Evolutionary conservation across 192 early-diverging fungal genomes (phyloP).

Genomic region (Linnemannia zychae): DNA sequence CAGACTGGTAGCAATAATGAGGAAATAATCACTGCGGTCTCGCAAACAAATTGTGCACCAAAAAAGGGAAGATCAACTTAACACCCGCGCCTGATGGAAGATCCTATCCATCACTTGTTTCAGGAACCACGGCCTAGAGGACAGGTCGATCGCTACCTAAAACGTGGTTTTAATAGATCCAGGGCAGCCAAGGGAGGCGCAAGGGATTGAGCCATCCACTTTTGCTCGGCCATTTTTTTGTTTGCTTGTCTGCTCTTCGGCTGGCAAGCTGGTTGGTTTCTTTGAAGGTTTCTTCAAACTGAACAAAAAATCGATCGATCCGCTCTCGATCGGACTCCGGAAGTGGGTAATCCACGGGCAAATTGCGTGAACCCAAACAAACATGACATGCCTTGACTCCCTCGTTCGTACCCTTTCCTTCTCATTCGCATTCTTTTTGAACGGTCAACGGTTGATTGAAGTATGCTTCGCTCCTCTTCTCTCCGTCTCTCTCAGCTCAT

Average conservation of each 20-base stretch:
- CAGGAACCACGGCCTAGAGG: no score
- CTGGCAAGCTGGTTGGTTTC: no score
- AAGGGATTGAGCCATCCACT: no score
- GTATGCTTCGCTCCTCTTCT: not conserved
- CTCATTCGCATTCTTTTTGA: not conserved
- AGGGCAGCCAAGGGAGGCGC: no score
- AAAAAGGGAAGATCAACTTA: not conserved
- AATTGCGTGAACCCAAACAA: not conserved
- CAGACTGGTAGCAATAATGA: no score
- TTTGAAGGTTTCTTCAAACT: not conserved
- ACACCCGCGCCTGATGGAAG: not conserved
- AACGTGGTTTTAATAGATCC: no score
- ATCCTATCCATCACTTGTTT: not conserved
- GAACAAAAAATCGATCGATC: slow-evolving; percentile 1
- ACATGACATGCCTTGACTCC: not conserved
- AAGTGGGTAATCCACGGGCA: not conserved
- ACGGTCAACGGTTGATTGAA: not conserved
- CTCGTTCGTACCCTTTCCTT: not conserved
- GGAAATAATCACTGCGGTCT: not conserved
- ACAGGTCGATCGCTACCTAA: no score
- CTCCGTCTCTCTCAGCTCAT: not conserved
- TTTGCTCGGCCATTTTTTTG: no score
- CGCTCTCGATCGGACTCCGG: not conserved
- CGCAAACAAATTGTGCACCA: not conserved
- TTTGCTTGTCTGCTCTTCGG: no score